Percentiles rank a stretch among this genome's conserved stretches.
These are phyloP conservation scores for Westerdykella aurantiaca DNA, from an alignment of 2,329 filamentous ascomycete genomes.

Conservation along the genomic window DNA sequence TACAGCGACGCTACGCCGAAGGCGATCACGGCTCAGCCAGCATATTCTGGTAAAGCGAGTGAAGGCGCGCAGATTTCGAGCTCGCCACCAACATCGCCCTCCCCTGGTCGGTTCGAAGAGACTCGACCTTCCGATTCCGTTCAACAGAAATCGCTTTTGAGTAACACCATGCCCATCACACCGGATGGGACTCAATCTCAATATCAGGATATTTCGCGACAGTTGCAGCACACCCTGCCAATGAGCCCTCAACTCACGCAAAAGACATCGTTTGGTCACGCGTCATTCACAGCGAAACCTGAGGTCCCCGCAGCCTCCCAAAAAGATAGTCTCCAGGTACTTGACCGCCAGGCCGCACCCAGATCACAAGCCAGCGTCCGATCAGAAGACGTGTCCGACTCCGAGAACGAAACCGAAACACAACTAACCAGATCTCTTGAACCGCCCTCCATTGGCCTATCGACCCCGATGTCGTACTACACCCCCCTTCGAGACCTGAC, in stretches of 20 bases:
- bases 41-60: neutral
- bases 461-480: constrained; percentile 43
- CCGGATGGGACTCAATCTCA: constrained; percentile 24
- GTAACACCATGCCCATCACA: constrained; percentile 19
- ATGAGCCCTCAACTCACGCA: constrained; percentile 38
- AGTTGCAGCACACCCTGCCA: constrained; percentile 22
- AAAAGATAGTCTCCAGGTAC: neutral
- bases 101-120: neutral
- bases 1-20: constrained; percentile 9
- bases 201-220: constrained; percentile 12
- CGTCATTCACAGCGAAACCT: constrained; percentile 15
- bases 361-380: neutral
- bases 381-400: constrained; percentile 12
- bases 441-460: constrained; percentile 33
- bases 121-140: neutral
- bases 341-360: neutral
- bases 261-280: constrained; percentile 14
- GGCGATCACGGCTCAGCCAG: neutral
- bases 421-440: neutral
- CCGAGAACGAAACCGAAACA: constrained; percentile 4
- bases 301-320: neutral
- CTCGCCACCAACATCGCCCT: constrained; percentile 6
- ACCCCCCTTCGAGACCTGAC: constrained; percentile 38
- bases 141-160: constrained; percentile 10
- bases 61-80: constrained; percentile 6